Percentiles rank a stretch among this genome's conserved stretches.
These are phyloP conservation scores for Plasmodium gonderi DNA, from an alignment of 169 alveolate species.

Conservation along the genomic window DNA sequence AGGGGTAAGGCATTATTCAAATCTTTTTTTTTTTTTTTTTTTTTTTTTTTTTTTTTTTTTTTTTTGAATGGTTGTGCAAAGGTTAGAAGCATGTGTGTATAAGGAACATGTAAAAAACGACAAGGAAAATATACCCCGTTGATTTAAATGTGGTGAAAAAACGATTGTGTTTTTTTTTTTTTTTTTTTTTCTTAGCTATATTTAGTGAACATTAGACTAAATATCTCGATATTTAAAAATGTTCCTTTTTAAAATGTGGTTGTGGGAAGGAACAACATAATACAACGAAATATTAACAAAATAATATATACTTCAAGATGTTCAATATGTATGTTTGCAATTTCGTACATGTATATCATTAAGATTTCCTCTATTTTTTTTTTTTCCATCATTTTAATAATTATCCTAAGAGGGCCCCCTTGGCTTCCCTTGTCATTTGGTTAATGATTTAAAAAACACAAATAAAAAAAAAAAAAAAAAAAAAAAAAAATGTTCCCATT, in stretches of 20 bases:
- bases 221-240: not conserved
- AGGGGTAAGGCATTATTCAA: not conserved
- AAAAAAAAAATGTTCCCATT: constrained; percentile 16
- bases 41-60: not conserved
- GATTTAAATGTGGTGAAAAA: not conserved
- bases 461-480: not conserved
- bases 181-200: not conserved
- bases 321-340: not conserved
- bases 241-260: not conserved
- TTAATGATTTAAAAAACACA: not conserved
- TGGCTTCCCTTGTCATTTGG: not conserved
- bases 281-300: not conserved
- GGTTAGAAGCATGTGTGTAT: not conserved
- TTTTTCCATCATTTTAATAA: too few species aligned
- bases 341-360: not conserved
- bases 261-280: not conserved
- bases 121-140: not conserved
- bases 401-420: not conserved
- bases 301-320: not conserved
- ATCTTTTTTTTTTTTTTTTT: too few species aligned
- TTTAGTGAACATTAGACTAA: not conserved
- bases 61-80: constrained; percentile 22
- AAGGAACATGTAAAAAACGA: not conserved
- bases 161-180: not conserved
- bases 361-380: not conserved